Percentiles rank a stretch among this genome's conserved stretches.
Conservation (phyloP, 2,329 filamentous ascomycete genomes). For the Neocatenulostroma microsporum region DNA sequence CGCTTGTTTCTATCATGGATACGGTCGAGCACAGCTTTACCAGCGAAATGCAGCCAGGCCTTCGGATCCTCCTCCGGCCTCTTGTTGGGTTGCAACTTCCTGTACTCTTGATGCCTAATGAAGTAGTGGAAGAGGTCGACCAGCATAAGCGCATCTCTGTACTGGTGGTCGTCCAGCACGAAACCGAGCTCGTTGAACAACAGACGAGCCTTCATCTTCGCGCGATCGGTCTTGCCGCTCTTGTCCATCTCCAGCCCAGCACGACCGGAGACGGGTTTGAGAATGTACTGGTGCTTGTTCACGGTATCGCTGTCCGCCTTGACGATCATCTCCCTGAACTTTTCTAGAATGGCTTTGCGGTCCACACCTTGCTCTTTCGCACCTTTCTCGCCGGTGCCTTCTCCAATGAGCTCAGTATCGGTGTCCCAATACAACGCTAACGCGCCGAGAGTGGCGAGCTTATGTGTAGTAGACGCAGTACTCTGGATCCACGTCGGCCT, state of each 20-base stretch:
- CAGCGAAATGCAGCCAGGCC: constrained; percentile 89
- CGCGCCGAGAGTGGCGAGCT: constrained; percentile 82
- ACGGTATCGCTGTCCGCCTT: constrained; percentile 52
- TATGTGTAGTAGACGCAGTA: constrained; percentile 74
- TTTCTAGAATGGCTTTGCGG: constrained; percentile 68
- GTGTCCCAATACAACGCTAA: constrained; percentile 98
- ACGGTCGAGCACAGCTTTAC: constrained; percentile 78
- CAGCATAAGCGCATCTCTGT: constrained; percentile 95
- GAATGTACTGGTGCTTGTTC: constrained; percentile 75
- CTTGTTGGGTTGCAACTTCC: constrained; percentile 79
- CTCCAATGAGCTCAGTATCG: constrained; percentile 73
- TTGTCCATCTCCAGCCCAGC: constrained; percentile 95
- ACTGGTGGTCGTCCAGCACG: constrained; percentile 95
- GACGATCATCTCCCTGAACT: constrained; percentile 73
- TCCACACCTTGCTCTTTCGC: constrained; percentile 54
- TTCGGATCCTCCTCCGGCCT: constrained; percentile 80
- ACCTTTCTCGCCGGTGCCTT: constrained; percentile 63
- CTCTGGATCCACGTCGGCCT: constrained; percentile 92
- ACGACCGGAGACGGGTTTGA: constrained; percentile 91
- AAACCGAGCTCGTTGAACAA: constrained; percentile 97
- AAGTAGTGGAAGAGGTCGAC: constrained; percentile 98
- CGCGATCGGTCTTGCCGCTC: constrained; percentile 66
- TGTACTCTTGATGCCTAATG: constrained; percentile 94
- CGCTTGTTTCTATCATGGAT: constrained; percentile 89
- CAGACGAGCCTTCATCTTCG: constrained; percentile 83